A percentile compares a stretch with the other conserved stretches of the same genome.
These are phyloP conservation scores for Nemania abortiva DNA, from an alignment of 2,329 filamentous ascomycete species.

Conservation along the genomic window DNA sequence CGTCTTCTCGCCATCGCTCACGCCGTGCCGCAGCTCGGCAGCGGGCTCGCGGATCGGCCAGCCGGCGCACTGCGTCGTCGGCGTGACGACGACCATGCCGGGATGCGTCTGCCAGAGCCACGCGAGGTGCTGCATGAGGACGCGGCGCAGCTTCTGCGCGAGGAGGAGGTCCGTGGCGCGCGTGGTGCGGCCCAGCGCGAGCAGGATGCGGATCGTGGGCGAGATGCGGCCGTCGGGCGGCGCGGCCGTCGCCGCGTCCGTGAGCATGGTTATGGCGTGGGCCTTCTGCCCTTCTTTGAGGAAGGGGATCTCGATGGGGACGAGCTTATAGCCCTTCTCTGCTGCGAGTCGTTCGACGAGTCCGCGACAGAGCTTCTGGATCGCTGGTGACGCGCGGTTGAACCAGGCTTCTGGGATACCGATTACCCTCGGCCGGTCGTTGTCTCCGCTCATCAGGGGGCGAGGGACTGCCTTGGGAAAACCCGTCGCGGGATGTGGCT, in stretches of 20 bases:
- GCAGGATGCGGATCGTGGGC: slow-evolving; percentile 65
- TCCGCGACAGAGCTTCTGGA: slow-evolving; percentile 57
- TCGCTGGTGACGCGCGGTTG: slow-evolving; percentile 56
- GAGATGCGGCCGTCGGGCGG: slow-evolving; percentile 60
- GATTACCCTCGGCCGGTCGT: slow-evolving; percentile 61
- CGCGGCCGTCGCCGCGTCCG: slow-evolving; percentile 66
- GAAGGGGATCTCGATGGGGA: slow-evolving; percentile 70
- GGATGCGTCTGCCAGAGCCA: slow-evolving; percentile 74
- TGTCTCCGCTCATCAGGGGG: not conserved
- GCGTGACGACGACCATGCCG: slow-evolving; percentile 77
- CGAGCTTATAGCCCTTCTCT: slow-evolving; percentile 63
- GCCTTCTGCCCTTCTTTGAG: slow-evolving; percentile 75
- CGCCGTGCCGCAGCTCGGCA: slow-evolving; percentile 49
- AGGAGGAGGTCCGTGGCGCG: slow-evolving; percentile 75
- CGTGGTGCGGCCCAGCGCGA: slow-evolving; percentile 67
- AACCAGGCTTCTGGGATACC: slow-evolving; percentile 77
- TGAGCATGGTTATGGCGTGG: slow-evolving; percentile 79
- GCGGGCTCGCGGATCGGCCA: slow-evolving; percentile 55
- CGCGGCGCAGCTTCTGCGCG: slow-evolving; percentile 75
- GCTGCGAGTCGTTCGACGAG: slow-evolving; percentile 66
- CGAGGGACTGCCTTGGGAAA: slow-evolving; percentile 59
- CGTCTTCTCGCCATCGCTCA: slow-evolving; percentile 62
- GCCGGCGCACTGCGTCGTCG: slow-evolving; percentile 68
- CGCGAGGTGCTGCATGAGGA: slow-evolving; percentile 78
- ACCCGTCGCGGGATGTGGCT: slow-evolving; percentile 69